phyloP scores from a whole-genome alignment of 2,329 filamentous ascomycete species.

The Nigrospora sphaerica region DNA sequence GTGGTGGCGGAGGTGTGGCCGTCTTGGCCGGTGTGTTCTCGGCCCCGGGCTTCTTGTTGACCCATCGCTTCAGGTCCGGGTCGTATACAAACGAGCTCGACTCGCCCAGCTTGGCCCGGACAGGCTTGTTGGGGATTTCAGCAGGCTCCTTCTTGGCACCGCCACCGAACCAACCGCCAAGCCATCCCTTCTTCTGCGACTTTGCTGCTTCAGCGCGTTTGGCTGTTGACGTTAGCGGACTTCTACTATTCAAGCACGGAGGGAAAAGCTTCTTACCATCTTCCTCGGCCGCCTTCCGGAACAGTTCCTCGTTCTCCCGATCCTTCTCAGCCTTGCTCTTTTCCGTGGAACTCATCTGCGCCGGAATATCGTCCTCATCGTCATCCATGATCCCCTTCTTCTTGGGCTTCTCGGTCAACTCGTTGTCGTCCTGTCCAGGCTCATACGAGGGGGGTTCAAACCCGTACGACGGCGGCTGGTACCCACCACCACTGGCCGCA shows the following conservation, averaged over 20 bases:
- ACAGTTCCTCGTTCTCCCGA: conserved; percentile 75
- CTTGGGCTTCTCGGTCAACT: conserved; percentile 49
- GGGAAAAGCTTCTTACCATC: conserved; percentile 45
- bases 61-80: conserved; percentile 92
- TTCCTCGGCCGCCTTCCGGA: conserved; percentile 75
- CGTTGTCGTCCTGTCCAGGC: conserved; percentile 39
- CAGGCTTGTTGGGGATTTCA: conserved; percentile 48
- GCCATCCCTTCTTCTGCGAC: conserved; percentile 63
- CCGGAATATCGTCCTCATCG: conserved; percentile 63
- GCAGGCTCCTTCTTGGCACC: conserved; percentile 56
- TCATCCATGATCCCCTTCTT: conserved; percentile 79
- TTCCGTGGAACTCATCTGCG: conserved; percentile 40
- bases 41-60: conserved; percentile 85
- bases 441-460: conserved; percentile 54
- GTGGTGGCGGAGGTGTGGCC: conserved; percentile 75
- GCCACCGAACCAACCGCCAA: conserved; percentile 72
- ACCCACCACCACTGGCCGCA: conserved; percentile 32
- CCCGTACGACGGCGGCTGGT: conserved; percentile 52
- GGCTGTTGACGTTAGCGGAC: conserved; percentile 30
- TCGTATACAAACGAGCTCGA: conserved; percentile 91
- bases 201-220: conserved; percentile 51
- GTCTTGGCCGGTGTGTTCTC: conserved; percentile 52
- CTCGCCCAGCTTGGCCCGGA: conserved; percentile 90
- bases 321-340: conserved; percentile 65
- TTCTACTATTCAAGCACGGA: no score